Conservation (phyloP, 1,284 basidiomycete species). For the Cutaneotrichosporon curvatum region DNA sequence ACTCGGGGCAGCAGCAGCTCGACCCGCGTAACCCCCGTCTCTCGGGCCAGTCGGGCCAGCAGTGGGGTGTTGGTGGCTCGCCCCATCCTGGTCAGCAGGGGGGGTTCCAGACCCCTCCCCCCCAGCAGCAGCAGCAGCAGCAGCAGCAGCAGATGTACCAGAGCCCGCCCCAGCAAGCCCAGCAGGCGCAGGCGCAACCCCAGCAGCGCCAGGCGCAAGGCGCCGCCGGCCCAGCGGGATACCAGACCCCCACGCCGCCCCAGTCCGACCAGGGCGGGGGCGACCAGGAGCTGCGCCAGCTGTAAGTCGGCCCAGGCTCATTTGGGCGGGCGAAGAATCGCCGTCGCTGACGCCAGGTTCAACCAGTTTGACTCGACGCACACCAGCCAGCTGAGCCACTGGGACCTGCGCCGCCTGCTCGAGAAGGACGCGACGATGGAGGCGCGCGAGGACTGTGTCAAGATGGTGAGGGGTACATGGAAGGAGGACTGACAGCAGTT, state of each 20-base stretch:
- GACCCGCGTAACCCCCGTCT: conserved; percentile 5
- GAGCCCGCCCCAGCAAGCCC: conserved; percentile 2
- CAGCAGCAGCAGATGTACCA: conserved; percentile 6
- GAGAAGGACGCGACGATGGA: conserved; percentile 44
- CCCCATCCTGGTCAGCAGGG: conserved; percentile 2
- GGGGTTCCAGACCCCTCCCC: conserved; percentile 1
- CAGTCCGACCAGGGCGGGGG: conserved; percentile 9
- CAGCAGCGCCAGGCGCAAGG: no score
- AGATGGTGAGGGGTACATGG: conserved; percentile 37
- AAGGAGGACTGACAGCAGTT: conserved; percentile 3
- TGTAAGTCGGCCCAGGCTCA: conserved; percentile 33
- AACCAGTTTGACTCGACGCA: conserved; percentile 38
- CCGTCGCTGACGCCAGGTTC: conserved; percentile 31
- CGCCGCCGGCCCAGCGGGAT: no score
- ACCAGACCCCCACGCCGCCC: conserved; percentile 2
- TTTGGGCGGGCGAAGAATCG: no score
- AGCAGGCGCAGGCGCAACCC: background rate
- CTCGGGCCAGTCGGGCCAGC: conserved; percentile 11
- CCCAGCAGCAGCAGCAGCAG: conserved; percentile 9
- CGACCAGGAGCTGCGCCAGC: conserved; percentile 28
- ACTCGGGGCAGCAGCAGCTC: conserved; percentile 15
- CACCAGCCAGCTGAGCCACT: conserved; percentile 38
- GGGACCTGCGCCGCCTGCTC: conserved; percentile 41
- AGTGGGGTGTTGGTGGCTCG: background rate
- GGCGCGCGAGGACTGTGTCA: conserved; percentile 46